Percentiles rank a stretch among this genome's conserved stretches.
Conservation (phyloP, 1,284 basidiomycete species). For the Sanghuangporus baumii region DNA sequence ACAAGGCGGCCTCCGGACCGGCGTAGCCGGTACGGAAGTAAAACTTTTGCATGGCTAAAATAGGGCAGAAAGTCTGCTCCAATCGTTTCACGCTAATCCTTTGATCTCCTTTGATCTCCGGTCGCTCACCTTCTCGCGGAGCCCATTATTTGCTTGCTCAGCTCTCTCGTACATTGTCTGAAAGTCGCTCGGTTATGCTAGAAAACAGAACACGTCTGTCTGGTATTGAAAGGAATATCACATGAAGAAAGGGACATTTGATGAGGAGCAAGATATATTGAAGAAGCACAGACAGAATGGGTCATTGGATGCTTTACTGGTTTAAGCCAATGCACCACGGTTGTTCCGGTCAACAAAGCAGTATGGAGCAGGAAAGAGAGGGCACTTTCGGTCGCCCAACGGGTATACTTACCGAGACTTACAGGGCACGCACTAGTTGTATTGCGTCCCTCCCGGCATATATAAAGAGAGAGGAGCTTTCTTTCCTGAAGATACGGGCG, state of each 20-base stretch:
- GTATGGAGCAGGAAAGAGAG: not conserved
- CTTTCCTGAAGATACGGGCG: not conserved
- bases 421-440: not conserved
- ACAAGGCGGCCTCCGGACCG: not conserved
- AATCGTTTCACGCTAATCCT: not conserved
- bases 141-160: not conserved
- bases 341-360: not conserved
- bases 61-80: not conserved
- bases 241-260: not conserved
- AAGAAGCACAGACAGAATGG: not conserved
- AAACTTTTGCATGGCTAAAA: not conserved
- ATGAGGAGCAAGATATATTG: not conserved
- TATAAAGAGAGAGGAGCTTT: not conserved
- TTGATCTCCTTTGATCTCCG: too few relatives aligned
- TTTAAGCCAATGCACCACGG: not conserved
- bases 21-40: not conserved
- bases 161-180: not conserved
- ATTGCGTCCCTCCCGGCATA: not conserved
- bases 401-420: not conserved
- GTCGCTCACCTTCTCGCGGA: not conserved
- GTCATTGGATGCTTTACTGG: not conserved
- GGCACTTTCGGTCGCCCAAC: too few relatives aligned
- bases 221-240: not conserved
- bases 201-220: not conserved
- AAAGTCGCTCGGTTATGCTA: not conserved